A percentile compares a stretch with the other conserved stretches of the same genome.
Conservation (phyloP, 23 red algal genomes). For the Gracilaria caudata region DNA sequence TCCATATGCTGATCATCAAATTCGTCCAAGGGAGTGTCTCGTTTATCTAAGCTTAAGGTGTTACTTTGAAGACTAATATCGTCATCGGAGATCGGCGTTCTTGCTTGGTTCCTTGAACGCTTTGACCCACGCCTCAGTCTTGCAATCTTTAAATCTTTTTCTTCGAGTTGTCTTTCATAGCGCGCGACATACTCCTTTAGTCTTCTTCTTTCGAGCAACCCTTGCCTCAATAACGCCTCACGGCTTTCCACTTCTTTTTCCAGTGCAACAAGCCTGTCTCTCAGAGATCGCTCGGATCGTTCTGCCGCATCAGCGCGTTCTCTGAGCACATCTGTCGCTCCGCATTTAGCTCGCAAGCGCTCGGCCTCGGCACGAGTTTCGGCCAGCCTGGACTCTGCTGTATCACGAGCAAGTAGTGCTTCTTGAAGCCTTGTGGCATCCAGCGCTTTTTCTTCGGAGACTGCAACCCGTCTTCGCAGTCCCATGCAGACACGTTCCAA, state of each 20-base stretch:
- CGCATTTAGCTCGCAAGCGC: conserved; percentile 48
- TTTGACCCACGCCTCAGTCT: conserved; percentile 25
- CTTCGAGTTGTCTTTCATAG: conserved; percentile 57
- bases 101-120: conserved; percentile 1
- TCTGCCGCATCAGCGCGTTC: conserved; percentile 65
- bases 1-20: conserved; percentile 22
- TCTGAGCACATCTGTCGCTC: conserved; percentile 34
- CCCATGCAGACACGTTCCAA: conserved; percentile 62
- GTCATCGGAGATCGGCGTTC: not conserved
- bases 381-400: conserved; percentile 50
- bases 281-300: conserved; percentile 44
- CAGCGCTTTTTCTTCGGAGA: conserved; percentile 55
- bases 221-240: conserved; percentile 44
- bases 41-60: conserved; percentile 17
- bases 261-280: conserved; percentile 31
- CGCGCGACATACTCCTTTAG: conserved; percentile 20
- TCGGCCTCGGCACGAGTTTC: conserved; percentile 50
- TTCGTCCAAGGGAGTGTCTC: conserved; percentile 9
- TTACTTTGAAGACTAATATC: conserved; percentile 22
- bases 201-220: conserved; percentile 34
- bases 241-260: conserved; percentile 62
- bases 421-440: conserved; percentile 40
- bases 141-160: conserved; percentile 42
- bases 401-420: conserved; percentile 35
- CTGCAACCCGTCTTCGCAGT: conserved; percentile 50